Evolutionary conservation across 495 filamentous ascomycete species (phyloP), one percentile per base, ranked within the genome.

Genomic region (Neurospora cerealis): DNA sequence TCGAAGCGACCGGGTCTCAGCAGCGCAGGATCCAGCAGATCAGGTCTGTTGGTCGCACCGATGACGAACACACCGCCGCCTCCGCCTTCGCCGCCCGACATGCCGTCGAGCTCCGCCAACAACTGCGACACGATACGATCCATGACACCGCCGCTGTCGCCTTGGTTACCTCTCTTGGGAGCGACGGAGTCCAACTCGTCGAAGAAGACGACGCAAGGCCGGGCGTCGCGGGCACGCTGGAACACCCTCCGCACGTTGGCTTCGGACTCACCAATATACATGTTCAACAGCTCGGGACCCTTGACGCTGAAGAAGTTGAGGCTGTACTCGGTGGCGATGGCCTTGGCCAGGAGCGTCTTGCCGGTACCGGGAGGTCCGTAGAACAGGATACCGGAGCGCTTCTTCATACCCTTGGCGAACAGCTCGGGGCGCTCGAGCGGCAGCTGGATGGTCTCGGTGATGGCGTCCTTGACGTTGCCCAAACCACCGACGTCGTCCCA

Each of bases 271-370:
- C 96, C 96, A 80, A 99, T 98, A 79, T 99, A 99, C 96, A 98
- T 99, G 79, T 99, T 99, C 21, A 99, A 89, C 77, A 99, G 82
- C 83, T 99, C 96, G 1, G 96, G 96, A 3, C 96, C 96, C 83
- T 99, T 99, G 82, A 99, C 93, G 70, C 91, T 94, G 89, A 99
- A 98, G 87, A 99, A 99, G 76, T 99, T 99, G 78, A 99, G 88
- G 70, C 93, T 96, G 85, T 98, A 98, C 77, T 98, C 96, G 0
- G 96, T 98, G 1, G 96, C 96, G 78, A 99, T 98, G 46, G 96
- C 96, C 84, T 98, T 98, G 41, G 96, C 96, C 37, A 99, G 88
- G 32, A 99, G 84, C 0, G 96, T 99, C 84, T 99, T 99, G 40
- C 96, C 96, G 5, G 96, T 98, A 71, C 96, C 96, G 0, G 96